phyloP scores from a whole-genome alignment of 2,329 filamentous ascomycete species.

The Sporothrix sp. region DNA sequence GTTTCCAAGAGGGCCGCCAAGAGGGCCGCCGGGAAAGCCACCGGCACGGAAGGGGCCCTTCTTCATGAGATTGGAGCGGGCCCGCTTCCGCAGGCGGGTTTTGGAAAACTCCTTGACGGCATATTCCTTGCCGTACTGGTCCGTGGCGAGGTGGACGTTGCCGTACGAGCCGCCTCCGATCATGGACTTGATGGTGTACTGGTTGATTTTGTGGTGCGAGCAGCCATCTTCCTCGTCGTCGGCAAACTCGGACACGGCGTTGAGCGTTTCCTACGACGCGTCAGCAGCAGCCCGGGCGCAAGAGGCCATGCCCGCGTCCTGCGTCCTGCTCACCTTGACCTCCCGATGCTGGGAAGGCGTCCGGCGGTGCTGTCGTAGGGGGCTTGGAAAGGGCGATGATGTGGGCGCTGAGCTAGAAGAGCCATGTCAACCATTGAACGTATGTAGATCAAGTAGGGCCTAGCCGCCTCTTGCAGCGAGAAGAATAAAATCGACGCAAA shows the following conservation, averaged over 20 bases:
- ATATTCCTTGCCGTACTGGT: constrained; percentile 89
- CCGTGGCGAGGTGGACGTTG: constrained; percentile 78
- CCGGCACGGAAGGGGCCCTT: constrained; percentile 40
- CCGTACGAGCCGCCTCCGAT: constrained; percentile 96
- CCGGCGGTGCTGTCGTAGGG: constrained; percentile 47
- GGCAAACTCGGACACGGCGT: constrained; percentile 78
- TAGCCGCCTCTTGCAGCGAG: no score
- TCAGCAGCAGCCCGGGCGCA: neutral
- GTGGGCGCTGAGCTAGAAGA: constrained; percentile 34
- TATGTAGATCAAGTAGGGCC: no score
- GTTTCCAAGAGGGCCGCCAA: constrained; percentile 19
- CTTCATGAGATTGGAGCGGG: constrained; percentile 76
- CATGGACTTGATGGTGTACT: constrained; percentile 88
- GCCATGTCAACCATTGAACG: no score
- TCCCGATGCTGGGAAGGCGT: constrained; percentile 49
- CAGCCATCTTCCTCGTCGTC: constrained; percentile 75
- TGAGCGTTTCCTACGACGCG: constrained; percentile 67
- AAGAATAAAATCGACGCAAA: neutral
- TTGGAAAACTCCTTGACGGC: constrained; percentile 98
- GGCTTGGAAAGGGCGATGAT: constrained; percentile 37
- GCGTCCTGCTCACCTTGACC: constrained; percentile 39
- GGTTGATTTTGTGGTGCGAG: constrained; percentile 81
- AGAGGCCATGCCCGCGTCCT: neutral
- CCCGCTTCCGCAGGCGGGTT: constrained; percentile 74
- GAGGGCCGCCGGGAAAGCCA: constrained; percentile 28